Base-by-base conservation (phyloP, 257 asterid species). In the Hygrophila difformis region DNA sequence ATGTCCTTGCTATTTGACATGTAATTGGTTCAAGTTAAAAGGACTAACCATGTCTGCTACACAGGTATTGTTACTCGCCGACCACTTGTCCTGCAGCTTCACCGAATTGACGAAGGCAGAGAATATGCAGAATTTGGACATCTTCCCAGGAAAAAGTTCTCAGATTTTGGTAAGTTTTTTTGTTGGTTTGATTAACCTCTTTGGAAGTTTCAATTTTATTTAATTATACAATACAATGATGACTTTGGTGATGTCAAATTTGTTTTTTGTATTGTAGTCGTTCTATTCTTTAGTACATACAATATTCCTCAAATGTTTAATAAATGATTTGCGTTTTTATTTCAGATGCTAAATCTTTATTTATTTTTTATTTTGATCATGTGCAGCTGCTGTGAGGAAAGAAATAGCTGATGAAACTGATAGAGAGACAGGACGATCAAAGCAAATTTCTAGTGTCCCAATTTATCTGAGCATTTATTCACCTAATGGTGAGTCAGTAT, bases 71-170 rank as follows among this genome's bases (percentile, higher is more conserved):
- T 89, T 43, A 89, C 98, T 36, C 75, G 98, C 11, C 93, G 97
- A 38, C 97, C 97, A 36, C 94, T 89, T 59, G 97, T 85, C 59
- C 73, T 85, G 51, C 96, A 89, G 75, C 97, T 89, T 75, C 87
- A 82, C 44, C 82, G 93, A 57, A 64, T 89, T 45, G 93, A 81
- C 1, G 94, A 80, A 63, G 81, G 84, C 21, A 79, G 87, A 74
- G 97, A 89, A 67, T 89, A 84, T 69, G 97, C 96, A 12, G 97
- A 84, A 67, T 89, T 89, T 62, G 97, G 94, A 26, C 96, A 89
- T 69, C 78, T 77, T 36, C 94, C 94, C 4, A 72, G 87, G 41
- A 89, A 79, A 66, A 77, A 63, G 49, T 85, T 89, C 63, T 71
- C 93, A 41, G 94, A 85, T 62, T 89, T 89, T 79, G 94, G 97